A percentile compares a stretch with the other conserved stretches of the same genome.
Conservation (phyloP, 192 early-diverging fungal species). For the Haplosporangium gracile region DNA sequence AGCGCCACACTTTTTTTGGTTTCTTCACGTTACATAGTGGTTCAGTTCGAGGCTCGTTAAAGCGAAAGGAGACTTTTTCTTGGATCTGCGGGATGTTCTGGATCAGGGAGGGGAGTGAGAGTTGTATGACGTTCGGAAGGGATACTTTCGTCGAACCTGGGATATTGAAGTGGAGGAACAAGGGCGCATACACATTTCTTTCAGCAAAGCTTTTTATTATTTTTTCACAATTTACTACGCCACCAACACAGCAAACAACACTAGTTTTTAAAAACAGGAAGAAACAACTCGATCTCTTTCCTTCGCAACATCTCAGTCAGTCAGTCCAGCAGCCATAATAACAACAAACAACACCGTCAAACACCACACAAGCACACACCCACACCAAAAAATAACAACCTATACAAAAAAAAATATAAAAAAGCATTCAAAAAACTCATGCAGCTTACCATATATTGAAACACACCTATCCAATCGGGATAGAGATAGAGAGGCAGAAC, state of each 20-base stretch:
- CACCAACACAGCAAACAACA: constrained; percentile 5
- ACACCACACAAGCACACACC: not conserved
- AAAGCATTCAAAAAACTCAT: constrained; percentile 9
- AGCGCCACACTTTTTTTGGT: not conserved
- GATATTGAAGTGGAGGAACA: not conserved
- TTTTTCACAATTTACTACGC: not conserved
- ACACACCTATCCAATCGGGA: not conserved
- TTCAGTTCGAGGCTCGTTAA: constrained; percentile 98
- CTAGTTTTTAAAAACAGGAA: not conserved
- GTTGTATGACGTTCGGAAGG: not conserved
- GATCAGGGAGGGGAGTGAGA: not conserved
- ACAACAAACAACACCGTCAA: not conserved
- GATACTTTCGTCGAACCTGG: not conserved
- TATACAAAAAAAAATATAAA: not conserved
- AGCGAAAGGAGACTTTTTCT: not conserved
- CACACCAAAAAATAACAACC: not conserved
- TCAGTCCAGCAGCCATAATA: not conserved
- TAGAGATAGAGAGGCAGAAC: too few relatives aligned
- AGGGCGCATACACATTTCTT: not conserved
- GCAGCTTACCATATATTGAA: not conserved
- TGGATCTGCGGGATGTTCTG: not conserved
- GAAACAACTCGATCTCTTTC: not conserved
- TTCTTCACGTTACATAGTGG: constrained; percentile 69
- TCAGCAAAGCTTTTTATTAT: not conserved
- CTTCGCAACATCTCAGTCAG: not conserved